Evolutionary conservation across 1,284 basidiomycete genomes (phyloP), one percentile per base, ranked within the genome.

Genomic region (Apiotrichum montevideense): DNA sequence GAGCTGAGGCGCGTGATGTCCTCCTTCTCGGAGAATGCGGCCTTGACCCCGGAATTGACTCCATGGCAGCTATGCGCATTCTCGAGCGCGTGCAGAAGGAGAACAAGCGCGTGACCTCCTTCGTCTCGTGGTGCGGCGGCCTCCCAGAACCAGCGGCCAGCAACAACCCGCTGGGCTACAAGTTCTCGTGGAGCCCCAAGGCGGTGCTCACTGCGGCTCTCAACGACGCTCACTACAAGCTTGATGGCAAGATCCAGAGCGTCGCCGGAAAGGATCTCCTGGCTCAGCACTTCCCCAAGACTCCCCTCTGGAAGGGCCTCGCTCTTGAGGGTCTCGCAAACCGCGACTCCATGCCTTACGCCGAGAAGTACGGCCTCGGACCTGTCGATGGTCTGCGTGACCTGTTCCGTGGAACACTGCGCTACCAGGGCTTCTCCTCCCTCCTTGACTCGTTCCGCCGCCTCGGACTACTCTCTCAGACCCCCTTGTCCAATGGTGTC

Each of bases 41-140:
- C 2, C 79, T 97, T 0, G 94, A 97, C 74, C 93, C 93, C 0
- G 93, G 93, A n/a, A 88, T 97, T 62, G 94, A 98, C 76, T 93
- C 96, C 11, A 75, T 75, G 73, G 91, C 89, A 21, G 92, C 93
- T 0, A 84, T 93, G 71, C 83, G 86, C 2, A 80, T 96, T 37
- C 78, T 94, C 37, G 78, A 81, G 54, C 77, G 79, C 50, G 72
- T 90, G 2, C 80, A 83, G 46, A 75, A 79, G 1, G 78, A 87
- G 63, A 80, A 81, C 11, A 86, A 87, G 69, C 77, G 80, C 3
- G 81, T 93, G 15, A 76, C 83, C 0, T 88, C 88, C 0, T 97
- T 96, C 75, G 85, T 86, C 1, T 94, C 90, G 0, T 96, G 95
- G 81, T 98, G 93, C 62, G 93, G 94, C 11, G 94, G 93, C 1